Base-by-base conservation (phyloP, 495 filamentous ascomycete genomes). In the Tuber indicum region DNA sequence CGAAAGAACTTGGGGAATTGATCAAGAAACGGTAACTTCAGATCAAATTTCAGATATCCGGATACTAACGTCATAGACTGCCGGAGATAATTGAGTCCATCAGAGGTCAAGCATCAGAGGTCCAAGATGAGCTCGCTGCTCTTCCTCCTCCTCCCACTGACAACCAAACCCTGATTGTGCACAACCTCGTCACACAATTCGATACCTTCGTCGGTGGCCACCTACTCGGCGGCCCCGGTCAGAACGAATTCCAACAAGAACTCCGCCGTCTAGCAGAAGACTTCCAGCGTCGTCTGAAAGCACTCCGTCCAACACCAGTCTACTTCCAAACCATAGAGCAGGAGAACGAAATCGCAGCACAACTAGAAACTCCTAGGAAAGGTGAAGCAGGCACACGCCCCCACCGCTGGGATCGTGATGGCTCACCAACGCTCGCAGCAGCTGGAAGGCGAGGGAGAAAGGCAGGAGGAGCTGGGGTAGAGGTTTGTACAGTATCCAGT, bases 1-100 rank as follows among this genome's bases (percentile, higher is more conserved):
- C 86, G 0, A 72, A 83, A 44, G 83, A 84, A 58, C 83, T 88
- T 0, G 84, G 83, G 4, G 75, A 79, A n/a, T 75, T 81, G 36
- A 86, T 83, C 45, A 70, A 77, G 21, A 75, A 74, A n/a, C 76
- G 77, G 81, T 78, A 78, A 47, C 12, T 39, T 23, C 36, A 23
- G 21, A 42, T 70, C 49, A 42, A 44, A 62, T 43, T 21, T 26
- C 32, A 7, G 16, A 72, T 72, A 36, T 26, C 23, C 19, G 3
- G 41, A n/a, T 42, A 19, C 23, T n/a, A 43, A 58, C 26, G 45
- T 78, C 69, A 62, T 74, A 84, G 84, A 70, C 74, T 87, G 2
- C 86, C 86, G 1, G 70, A 73, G 5, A 85, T 87, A 41, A 79
- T 74, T 21, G 77, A 80, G 7, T 76, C 78, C 1, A 80, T 87